Conservation (phyloP, 148 eudicot species). For the Heliamphora exappendiculata region DNA sequence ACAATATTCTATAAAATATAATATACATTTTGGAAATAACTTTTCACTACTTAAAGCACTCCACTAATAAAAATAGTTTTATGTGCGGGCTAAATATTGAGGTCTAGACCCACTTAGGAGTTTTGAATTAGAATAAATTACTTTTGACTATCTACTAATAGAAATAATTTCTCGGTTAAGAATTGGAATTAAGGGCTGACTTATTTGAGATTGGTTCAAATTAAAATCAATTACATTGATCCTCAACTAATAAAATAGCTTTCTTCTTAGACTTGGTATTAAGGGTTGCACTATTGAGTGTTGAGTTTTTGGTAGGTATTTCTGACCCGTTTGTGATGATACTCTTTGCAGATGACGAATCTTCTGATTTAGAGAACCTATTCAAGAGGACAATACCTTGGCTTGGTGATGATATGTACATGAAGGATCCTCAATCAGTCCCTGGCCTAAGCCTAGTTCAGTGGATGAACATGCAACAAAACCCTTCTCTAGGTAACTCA, state of each 20-base stretch:
- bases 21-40: no score
- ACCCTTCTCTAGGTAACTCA: constrained; percentile 47
- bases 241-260: neutral
- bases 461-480: constrained; percentile 96
- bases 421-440: constrained; percentile 53
- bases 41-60: no score
- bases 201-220: no score
- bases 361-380: constrained; percentile 50
- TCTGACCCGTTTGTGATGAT: neutral
- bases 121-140: no score
- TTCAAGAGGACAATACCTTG: constrained; percentile 92
- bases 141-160: neutral
- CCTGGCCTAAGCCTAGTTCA: constrained; percentile 80
- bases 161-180: no score
- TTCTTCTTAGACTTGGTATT: constrained; percentile 3
- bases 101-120: no score
- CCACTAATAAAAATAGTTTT: no score
- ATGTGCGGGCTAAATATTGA: no score
- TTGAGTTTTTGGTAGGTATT: neutral
- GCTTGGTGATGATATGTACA: constrained; percentile 66
- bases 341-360: constrained; percentile 60
- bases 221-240: constrained; percentile 10
- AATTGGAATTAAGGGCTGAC: no score
- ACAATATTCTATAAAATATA: no score
- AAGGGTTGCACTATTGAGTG: neutral